Evolutionary conservation across 371 early-diverging fungal species (phyloP).

Genomic region (Encephalitozoon romaleae): DNA sequence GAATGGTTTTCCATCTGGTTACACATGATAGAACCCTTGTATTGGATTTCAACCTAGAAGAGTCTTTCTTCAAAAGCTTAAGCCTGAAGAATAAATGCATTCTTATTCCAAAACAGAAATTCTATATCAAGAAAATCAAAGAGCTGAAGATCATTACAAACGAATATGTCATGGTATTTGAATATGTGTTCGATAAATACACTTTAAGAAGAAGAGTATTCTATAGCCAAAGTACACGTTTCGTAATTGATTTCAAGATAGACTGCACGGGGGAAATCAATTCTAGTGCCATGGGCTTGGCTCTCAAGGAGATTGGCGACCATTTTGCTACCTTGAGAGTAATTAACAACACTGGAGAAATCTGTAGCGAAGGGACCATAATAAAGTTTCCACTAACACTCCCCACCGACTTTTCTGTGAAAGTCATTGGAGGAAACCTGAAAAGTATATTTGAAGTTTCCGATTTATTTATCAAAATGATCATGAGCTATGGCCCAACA

Average conservation of each 20-base stretch:
- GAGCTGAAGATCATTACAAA: not conserved
- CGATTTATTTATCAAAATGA: not conserved
- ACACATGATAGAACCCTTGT: not conserved
- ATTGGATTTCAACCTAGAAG: not conserved
- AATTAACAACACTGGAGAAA: not conserved
- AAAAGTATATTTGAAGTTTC: not conserved
- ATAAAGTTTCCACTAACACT: not conserved
- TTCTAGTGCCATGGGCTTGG: not conserved
- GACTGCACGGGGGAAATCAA: not conserved
- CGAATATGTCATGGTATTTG: conserved; percentile 3
- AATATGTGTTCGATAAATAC: conserved; percentile 25
- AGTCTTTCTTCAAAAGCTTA: not conserved
- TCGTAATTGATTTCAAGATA: not conserved
- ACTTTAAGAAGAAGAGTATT: conserved; percentile 17
- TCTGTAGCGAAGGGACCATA: not conserved
- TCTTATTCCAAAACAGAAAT: conserved; percentile 4
- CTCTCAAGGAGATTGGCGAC: not conserved
- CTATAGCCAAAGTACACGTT: not conserved
- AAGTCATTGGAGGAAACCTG: not conserved
- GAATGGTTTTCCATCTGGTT: conserved; percentile 3
- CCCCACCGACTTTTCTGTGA: not conserved
- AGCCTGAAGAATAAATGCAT: not conserved
- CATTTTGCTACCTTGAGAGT: not conserved
- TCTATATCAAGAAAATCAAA: conserved; percentile 16
- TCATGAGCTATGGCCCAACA: not conserved